phyloP scores from a whole-genome alignment of 1,284 basidiomycete genomes.

The Psilocybe mexicana region DNA sequence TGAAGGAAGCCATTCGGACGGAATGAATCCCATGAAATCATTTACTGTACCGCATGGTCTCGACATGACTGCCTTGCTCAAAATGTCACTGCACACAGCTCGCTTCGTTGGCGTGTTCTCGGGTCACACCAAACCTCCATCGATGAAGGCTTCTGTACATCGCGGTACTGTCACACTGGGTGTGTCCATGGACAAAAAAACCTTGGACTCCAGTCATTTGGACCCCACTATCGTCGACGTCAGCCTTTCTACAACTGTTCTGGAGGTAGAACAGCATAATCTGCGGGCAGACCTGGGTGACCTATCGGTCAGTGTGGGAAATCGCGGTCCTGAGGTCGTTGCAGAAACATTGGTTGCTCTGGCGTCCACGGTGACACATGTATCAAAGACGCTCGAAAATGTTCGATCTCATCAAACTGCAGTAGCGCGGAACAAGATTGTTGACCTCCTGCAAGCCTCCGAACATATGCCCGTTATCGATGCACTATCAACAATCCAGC shows the following conservation, averaged over 20 bases:
- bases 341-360: slow-evolving; percentile 36
- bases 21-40: slow-evolving; percentile 20
- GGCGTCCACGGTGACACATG: slow-evolving; percentile 27
- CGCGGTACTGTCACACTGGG: slow-evolving; percentile 25
- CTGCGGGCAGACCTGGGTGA: slow-evolving; percentile 30
- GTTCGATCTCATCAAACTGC: slow-evolving; percentile 32
- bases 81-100: slow-evolving; percentile 24
- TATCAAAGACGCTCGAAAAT: slow-evolving; percentile 25
- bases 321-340: slow-evolving; percentile 48
- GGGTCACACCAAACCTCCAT: slow-evolving; percentile 8
- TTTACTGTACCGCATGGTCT: slow-evolving; percentile 26
- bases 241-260: slow-evolving; percentile 22
- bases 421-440: slow-evolving; percentile 38
- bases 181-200: slow-evolving; percentile 33
- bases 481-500: slow-evolving; percentile 75
- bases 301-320: slow-evolving; percentile 37
- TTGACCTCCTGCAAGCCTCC: slow-evolving; percentile 50
- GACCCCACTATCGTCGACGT: slow-evolving; percentile 30
- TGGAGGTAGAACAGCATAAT: slow-evolving; percentile 24
- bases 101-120: slow-evolving; percentile 23
- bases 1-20: slow-evolving; percentile 27
- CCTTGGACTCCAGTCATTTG: slow-evolving; percentile 21
- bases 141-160: slow-evolving; percentile 22
- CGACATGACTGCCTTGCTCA: slow-evolving; percentile 32
- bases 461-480: slow-evolving; percentile 54